phyloP scores from a whole-genome alignment of 768 basidiomycete species.

The Amanita pseudoporphyria region DNA sequence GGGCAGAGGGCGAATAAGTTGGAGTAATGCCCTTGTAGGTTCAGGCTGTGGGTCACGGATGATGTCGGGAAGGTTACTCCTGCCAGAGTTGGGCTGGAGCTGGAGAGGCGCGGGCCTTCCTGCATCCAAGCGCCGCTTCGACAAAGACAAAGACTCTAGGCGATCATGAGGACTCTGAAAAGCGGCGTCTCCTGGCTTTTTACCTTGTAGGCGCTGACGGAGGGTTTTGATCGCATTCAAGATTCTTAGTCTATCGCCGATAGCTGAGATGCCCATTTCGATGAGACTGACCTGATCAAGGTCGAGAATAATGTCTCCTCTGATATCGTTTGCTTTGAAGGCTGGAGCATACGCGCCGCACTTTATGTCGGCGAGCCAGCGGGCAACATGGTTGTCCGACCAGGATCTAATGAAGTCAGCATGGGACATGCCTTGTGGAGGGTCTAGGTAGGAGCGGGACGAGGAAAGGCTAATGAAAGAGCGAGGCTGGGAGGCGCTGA shows the following conservation, averaged over 20 bases:
- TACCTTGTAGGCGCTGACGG: conserved; percentile 42
- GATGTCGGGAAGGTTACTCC: conserved; percentile 63
- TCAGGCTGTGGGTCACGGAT: conserved; percentile 56
- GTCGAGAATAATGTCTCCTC: conserved; percentile 87
- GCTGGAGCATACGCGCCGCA: conserved; percentile 56
- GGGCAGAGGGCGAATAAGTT: conserved; percentile 37
- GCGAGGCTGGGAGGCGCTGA: conserved; percentile 18
- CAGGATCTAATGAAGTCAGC: conserved; percentile 60
- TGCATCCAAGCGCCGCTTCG: conserved; percentile 40
- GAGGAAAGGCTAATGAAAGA: conserved; percentile 29
- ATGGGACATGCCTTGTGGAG: conserved; percentile 50
- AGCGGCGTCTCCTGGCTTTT: conserved; percentile 8
- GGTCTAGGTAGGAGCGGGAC: conserved; percentile 32
- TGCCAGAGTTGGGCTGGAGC: conserved; percentile 39
- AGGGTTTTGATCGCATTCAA: conserved; percentile 76
- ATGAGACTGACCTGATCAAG: conserved; percentile 79
- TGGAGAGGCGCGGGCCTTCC: conserved; percentile 78
- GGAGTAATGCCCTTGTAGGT: conserved; percentile 33
- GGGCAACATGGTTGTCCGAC: conserved; percentile 59
- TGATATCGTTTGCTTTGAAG: conserved; percentile 84
- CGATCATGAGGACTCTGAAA: conserved; percentile 2
- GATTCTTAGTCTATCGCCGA: conserved; percentile 89
- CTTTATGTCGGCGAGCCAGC: conserved; percentile 73
- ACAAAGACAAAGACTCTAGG: not conserved
- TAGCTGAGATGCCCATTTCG: conserved; percentile 84